Conservation (phyloP, 1,139 yeast genomes). For the Suhomyces wounanorum region DNA sequence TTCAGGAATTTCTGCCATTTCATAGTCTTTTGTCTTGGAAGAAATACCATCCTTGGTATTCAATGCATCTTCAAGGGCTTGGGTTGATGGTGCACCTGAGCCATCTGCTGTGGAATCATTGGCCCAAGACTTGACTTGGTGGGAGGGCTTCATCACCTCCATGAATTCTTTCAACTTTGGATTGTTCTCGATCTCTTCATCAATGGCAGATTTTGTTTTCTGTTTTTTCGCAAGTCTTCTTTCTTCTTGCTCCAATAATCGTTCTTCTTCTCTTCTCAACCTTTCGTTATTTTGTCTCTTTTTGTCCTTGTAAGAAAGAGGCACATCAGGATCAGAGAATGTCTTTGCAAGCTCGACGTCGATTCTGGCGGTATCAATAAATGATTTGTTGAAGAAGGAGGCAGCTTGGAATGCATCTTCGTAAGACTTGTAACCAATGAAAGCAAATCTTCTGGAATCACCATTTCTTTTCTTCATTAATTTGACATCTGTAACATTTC, state of each 20-base stretch:
- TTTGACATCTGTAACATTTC: slow-evolving; percentile 83
- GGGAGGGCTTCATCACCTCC: slow-evolving; percentile 79
- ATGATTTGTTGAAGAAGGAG: slow-evolving; percentile 71
- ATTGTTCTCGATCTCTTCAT: slow-evolving; percentile 61
- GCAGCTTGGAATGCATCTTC: slow-evolving; percentile 82
- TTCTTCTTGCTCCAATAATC: slow-evolving; percentile 49
- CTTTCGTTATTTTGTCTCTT: slow-evolving; percentile 56
- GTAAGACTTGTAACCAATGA: slow-evolving; percentile 75
- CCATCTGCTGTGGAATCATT: slow-evolving; percentile 65
- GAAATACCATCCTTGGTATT: slow-evolving; percentile 25
- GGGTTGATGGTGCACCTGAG: slow-evolving; percentile 51
- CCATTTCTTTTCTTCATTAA: slow-evolving; percentile 80
- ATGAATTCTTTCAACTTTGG: slow-evolving; percentile 77
- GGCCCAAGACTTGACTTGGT: slow-evolving; percentile 69
- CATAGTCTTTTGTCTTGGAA: slow-evolving; percentile 14
- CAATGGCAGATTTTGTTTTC: slow-evolving; percentile 39
- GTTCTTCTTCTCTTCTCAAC: slow-evolving; percentile 56
- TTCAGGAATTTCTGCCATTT: slow-evolving; percentile 37
- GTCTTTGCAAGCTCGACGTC: slow-evolving; percentile 83
- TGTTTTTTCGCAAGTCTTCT: slow-evolving; percentile 31
- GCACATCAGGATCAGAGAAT: slow-evolving; percentile 78
- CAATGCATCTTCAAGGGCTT: slow-evolving; percentile 44
- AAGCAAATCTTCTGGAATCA: slow-evolving; percentile 89
- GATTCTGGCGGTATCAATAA: slow-evolving; percentile 78
- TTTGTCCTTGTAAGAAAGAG: slow-evolving; percentile 70